These are phyloP conservation scores for Colletotrichum somersetense DNA, from an alignment of 2,329 filamentous ascomycete genomes.

Conservation along the genomic window DNA sequence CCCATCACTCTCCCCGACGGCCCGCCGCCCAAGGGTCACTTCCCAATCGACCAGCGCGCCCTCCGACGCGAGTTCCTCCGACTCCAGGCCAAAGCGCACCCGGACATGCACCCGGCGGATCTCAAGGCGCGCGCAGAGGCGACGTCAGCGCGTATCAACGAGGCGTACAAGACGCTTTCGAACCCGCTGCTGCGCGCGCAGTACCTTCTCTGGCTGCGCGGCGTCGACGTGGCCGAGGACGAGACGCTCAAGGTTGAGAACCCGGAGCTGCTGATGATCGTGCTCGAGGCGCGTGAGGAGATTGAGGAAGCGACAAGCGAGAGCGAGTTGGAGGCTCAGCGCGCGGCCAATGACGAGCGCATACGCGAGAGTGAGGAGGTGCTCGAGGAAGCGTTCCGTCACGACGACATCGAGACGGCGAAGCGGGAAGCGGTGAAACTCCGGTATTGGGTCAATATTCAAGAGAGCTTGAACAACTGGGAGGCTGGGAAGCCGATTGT, in stretches of 20 bases:
- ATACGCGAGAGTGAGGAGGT: slow-evolving; percentile 72
- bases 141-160: slow-evolving; percentile 86
- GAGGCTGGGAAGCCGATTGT: slow-evolving; percentile 78
- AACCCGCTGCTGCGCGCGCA: slow-evolving; percentile 87
- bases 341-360: slow-evolving; percentile 74
- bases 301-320: slow-evolving; percentile 80
- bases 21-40: slow-evolving; percentile 82
- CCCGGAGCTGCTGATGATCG: slow-evolving; percentile 78
- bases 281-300: slow-evolving; percentile 82
- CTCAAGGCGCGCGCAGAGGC: slow-evolving; percentile 76
- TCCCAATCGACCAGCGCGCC: slow-evolving; percentile 76
- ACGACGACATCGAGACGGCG: slow-evolving; percentile 75
- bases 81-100: slow-evolving; percentile 82
- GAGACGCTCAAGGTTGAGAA: slow-evolving; percentile 78
- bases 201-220: slow-evolving; percentile 82
- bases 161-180: slow-evolving; percentile 87
- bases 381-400: slow-evolving; percentile 74
- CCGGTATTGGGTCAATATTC: slow-evolving; percentile 92
- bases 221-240: slow-evolving; percentile 83
- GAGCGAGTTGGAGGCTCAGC: slow-evolving; percentile 71
- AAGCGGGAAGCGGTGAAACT: slow-evolving; percentile 80
- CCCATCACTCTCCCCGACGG: slow-evolving; percentile 81
- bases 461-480: slow-evolving; percentile 85
- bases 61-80: slow-evolving; percentile 89
- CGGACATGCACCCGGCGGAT: slow-evolving; percentile 72